These are phyloP conservation scores for Acidomyces sp. DNA, from an alignment of 495 filamentous ascomycete species.

Conservation along the genomic window DNA sequence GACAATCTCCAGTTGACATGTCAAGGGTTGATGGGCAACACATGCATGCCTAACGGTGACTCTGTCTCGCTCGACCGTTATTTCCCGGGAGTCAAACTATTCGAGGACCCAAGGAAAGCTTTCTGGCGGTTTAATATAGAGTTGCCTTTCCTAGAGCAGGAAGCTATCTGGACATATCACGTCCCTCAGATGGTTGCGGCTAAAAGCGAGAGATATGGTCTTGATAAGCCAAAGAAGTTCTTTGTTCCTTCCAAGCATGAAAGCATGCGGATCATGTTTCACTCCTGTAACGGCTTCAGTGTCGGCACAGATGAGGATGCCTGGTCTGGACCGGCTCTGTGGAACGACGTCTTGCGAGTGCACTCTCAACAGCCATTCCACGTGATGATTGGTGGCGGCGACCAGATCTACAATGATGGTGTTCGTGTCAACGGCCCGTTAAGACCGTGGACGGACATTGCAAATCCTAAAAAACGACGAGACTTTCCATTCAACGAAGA, in stretches of 20 bases:
- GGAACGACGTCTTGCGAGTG: conserved; percentile 77
- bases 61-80: conserved; percentile 6
- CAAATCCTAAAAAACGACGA: conserved; percentile 68
- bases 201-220: conserved; percentile 32
- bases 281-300: conserved; percentile 93
- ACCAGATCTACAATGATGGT: conserved; percentile 91
- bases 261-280: conserved; percentile 91
- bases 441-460: conserved; percentile 63
- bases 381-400: conserved; percentile 90
- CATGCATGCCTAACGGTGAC: conserved; percentile 6
- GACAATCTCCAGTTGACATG: conserved; percentile 39
- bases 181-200: conserved; percentile 37
- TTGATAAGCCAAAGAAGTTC: conserved; percentile 34
- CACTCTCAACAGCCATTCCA: conserved; percentile 65
- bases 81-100: conserved; percentile 53
- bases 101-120: conserved; percentile 58
- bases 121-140: conserved; percentile 71
- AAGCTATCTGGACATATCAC: conserved; percentile 48
- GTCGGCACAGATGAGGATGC: conserved; percentile 80
- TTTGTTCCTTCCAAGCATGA: conserved; percentile 63
- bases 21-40: conserved; percentile 29
- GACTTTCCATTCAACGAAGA: conserved; percentile 61
- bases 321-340: conserved; percentile 69
- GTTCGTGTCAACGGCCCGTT: conserved; percentile 74
- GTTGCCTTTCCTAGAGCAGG: conserved; percentile 41